Evolutionary conservation across 2,329 filamentous ascomycete species (phyloP), one percentile per base, ranked within the genome.

Genomic region (Blastomyces parvus): DNA sequence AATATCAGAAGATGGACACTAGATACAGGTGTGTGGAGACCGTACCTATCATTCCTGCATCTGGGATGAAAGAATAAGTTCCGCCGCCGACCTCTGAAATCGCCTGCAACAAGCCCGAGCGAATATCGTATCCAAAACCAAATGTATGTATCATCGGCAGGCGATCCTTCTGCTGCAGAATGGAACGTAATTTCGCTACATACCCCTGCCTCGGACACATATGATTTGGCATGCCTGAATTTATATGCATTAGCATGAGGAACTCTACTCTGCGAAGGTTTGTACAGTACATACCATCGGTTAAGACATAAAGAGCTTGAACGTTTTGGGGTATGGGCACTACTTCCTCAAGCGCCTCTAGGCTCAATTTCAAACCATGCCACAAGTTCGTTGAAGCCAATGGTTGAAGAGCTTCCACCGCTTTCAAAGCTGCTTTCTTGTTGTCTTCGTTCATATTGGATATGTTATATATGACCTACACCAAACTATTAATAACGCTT

Each of bases 61-160:
- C 84, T 0, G 84, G 82, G 22, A 87, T 86, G 66, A 86, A 87
- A 9, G 82, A 76, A 63, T 84, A 87, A 69, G 80, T 84, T 1
- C 85, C 85, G 2, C 79, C 75, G 0, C 82, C 80, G 58, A 82
- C 73, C 67, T 86, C 84, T 1, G 84, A 80, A 57, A 87, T 83
- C 1, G 83, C 83, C 72, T 85, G 84, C 62, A 87, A 75, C 22
- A 86, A 73, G 0, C 81, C 82, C 0, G 84, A 83, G 6, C 72
- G 69, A 42, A 84, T 72, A 1, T 67, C 57, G 65, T 82, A 82
- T 4, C 82, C 82, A 61, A 84, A 84, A 2, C 82, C 82, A 69
- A 84, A 84, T 0, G 81, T 83, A 68, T 83, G 78, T 69, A 73
- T 71, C 40, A 66, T 65, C 11, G 14, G 82, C 77, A 2, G 77